Base-by-base conservation (phyloP, 139 green algal genomes). In the Chlamydomonas sp. region DNA sequence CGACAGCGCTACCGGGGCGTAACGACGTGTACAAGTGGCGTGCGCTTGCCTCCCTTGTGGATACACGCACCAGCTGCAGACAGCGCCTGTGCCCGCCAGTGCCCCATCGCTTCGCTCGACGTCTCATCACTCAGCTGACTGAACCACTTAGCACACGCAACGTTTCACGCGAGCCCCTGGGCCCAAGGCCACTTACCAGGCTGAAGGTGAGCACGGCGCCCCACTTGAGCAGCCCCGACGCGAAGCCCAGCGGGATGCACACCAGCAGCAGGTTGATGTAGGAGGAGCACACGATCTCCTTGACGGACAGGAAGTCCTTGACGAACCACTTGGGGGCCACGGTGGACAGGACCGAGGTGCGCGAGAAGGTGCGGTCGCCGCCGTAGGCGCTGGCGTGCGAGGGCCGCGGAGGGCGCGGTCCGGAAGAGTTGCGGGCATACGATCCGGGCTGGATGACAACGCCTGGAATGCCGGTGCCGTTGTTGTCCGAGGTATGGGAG, bases 251-350 rank as follows among this genome's bases (percentile, higher is more conserved):
- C 2, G 96, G 96, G 5, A 96, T 82, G 71, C 76, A 88, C 0
- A 98, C 15, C 64, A 98, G 94, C 81, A 98, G 69, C 9, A 97
- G 2, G 83, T 98, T 98, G 79, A 98, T 69, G 49, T 82, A 93
- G 78, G 82, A 93, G 73, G 74, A 79, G 2, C 90, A 66, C 15
- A 97, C 12, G 76, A 97, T 95, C 61, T 93, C 87, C 62, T 88
- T 89, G 14, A 91, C 62, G 5, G 82, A 62, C 6, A 87, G 73
- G 73, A 81, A 87, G 73, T 87, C 83, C 1, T 62, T 61, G 2
- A 87, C 71, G 58, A 87, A 87, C 83, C 83, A 87, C 31, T 75
- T 63, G 12, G 83, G 73, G 5, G 83, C 73, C 1, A 60, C 49
- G 31, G 31, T 49, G 1, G 62, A 66, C 2, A 80, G n/a, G 59